Percentiles rank a stretch among this genome's conserved stretches.
phyloP scores from a whole-genome alignment of 73 alveolate genomes.

The Paramecium bursaria region DNA sequence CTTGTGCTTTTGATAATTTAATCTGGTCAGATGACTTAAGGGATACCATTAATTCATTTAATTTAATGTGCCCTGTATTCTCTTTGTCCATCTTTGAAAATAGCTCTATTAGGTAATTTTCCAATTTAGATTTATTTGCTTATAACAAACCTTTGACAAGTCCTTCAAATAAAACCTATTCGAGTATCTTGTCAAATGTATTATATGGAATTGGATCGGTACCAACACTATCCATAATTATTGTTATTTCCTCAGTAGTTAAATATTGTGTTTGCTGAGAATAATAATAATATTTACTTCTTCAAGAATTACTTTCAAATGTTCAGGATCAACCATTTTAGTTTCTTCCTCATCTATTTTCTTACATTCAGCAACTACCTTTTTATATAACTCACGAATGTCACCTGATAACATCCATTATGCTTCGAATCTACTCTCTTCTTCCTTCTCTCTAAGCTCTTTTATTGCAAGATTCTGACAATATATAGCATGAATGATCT shows the following conservation, averaged over 20 bases:
- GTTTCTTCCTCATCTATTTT: constrained; percentile 64
- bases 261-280: constrained; percentile 6
- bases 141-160: constrained; percentile 65
- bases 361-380: constrained; percentile 47
- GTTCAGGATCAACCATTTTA: constrained; percentile 4
- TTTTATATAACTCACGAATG: constrained; percentile 17
- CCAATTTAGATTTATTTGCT: constrained; percentile 50
- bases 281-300: constrained; percentile 27
- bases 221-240: constrained; percentile 29
- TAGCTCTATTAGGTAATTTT: constrained; percentile 29
- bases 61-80: constrained; percentile 26
- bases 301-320: constrained; percentile 29
- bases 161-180: constrained; percentile 26
- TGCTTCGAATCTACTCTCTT: constrained; percentile 63
- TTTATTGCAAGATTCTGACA: constrained; percentile 58
- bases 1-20: constrained; percentile 63
- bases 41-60: constrained; percentile 58
- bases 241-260: constrained; percentile 20
- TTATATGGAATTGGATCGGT: constrained; percentile 1
- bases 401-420: constrained; percentile 52
- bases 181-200: constrained; percentile 27
- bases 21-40: constrained; percentile 38
- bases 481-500: constrained; percentile 57
- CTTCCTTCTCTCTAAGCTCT: constrained; percentile 67
- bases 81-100: constrained; percentile 44